These are phyloP conservation scores for Lecanicillium sp. DNA, from an alignment of 2,329 filamentous ascomycete genomes.

Conservation along the genomic window DNA sequence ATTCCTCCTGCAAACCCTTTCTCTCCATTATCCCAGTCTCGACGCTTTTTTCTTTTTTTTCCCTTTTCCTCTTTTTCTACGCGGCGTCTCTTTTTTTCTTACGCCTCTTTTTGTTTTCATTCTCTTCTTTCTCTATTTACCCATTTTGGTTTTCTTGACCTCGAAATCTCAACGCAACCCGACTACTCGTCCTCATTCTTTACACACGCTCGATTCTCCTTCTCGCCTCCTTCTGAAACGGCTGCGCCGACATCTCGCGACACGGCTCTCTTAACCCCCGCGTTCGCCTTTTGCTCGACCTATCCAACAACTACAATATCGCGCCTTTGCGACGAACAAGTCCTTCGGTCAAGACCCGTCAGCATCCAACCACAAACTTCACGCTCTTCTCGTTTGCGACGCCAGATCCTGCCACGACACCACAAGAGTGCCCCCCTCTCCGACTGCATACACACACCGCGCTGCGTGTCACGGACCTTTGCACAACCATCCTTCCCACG, in stretches of 20 bases:
- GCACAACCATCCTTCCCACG: not conserved
- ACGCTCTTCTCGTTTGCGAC: too few relatives aligned
- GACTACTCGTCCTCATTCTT: constrained; percentile 6
- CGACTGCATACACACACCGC: too few relatives aligned
- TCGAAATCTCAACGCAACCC: too few relatives aligned
- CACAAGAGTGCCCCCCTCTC: too few relatives aligned
- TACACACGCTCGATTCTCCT: too few relatives aligned
- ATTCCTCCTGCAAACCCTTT: constrained; percentile 12
- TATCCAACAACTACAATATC: too few relatives aligned
- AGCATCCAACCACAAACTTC: not conserved
- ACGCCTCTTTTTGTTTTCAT: not conserved
- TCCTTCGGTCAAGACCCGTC: too few relatives aligned
- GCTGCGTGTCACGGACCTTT: not conserved
- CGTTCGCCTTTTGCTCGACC: not conserved
- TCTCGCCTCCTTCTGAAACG: constrained; percentile 11
- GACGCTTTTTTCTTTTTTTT: not conserved
- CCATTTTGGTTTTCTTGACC: too few relatives aligned
- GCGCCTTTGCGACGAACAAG: too few relatives aligned
- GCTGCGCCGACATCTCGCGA: constrained; percentile 11
- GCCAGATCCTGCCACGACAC: too few relatives aligned
- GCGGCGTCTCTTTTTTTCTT: not conserved
- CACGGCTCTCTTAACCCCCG: not conserved
- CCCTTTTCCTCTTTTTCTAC: not conserved
- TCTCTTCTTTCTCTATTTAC: not conserved
- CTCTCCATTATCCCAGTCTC: not conserved